A percentile compares a stretch with the other conserved stretches of the same genome.
These are phyloP conservation scores for Liriodendron chinense DNA, from an alignment of 164 flowering plant genomes.

Conservation along the genomic window DNA sequence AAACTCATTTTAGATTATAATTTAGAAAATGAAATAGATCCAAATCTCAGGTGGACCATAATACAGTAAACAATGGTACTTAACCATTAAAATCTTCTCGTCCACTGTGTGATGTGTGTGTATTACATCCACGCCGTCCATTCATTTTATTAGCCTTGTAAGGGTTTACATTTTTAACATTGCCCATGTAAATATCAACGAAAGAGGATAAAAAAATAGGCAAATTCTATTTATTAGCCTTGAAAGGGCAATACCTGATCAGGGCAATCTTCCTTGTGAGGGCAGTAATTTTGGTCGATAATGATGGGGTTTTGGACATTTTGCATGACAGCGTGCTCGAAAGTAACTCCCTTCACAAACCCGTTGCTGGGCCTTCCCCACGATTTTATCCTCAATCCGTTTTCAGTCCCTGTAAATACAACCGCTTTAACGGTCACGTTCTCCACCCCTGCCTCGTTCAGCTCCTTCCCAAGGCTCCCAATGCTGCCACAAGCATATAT, in stretches of 20 bases:
- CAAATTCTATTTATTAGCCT: too few species aligned
- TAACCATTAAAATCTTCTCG: too few species aligned
- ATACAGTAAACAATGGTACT: too few species aligned
- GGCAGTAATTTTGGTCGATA: slow-evolving; percentile 78
- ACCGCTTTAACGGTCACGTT: slow-evolving; percentile 59
- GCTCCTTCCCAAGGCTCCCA: slow-evolving; percentile 61
- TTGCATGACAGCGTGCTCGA: slow-evolving; percentile 41
- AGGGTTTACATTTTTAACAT: too few species aligned
- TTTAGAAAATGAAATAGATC: too few species aligned
- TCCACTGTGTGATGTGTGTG: too few species aligned
- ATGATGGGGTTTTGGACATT: slow-evolving; percentile 60
- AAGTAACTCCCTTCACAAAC: slow-evolving; percentile 47
- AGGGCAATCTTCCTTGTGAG: slow-evolving; percentile 44
- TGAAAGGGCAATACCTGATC: slow-evolving; percentile 30
- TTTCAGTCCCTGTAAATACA: slow-evolving; percentile 45
- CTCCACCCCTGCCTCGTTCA: slow-evolving; percentile 56
- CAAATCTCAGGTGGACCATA: too few species aligned
- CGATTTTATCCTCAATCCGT: slow-evolving; percentile 72
- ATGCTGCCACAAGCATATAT: slow-evolving; percentile 36
- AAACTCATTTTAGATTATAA: too few species aligned
- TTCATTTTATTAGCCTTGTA: too few species aligned
- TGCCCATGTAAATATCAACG: too few species aligned
- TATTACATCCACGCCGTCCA: too few species aligned
- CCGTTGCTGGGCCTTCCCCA: slow-evolving; percentile 72
- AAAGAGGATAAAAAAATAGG: too few species aligned